Evolutionary conservation across 192 early-diverging fungal genomes (phyloP).

Genomic region (Rhizoclosmatium globosum): DNA sequence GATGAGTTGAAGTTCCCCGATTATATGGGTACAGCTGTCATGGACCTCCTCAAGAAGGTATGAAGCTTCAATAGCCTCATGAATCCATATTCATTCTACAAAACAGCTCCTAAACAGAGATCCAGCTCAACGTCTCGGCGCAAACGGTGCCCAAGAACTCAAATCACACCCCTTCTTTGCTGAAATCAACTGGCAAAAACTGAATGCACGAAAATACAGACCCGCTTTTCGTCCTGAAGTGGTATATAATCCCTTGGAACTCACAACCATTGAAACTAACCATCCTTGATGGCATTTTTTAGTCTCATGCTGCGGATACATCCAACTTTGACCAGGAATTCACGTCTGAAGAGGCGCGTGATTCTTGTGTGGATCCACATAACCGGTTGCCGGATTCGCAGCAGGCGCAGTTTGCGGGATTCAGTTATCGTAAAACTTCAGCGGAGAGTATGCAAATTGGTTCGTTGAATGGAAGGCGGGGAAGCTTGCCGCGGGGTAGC

Average conservation of each 20-base stretch:
- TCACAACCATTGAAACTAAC: neutral
- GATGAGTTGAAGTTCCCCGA: constrained; percentile 65
- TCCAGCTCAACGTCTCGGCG: constrained; percentile 74
- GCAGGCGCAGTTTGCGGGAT: constrained; percentile 95
- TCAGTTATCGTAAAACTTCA: constrained; percentile 69
- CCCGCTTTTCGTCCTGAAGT: constrained; percentile 95
- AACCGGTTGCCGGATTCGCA: constrained; percentile 86
- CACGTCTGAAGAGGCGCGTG: constrained; percentile 90
- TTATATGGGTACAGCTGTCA: constrained; percentile 42
- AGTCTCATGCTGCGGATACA: constrained; percentile 65
- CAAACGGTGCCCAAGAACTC: constrained; percentile 67
- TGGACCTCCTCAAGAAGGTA: constrained; percentile 56
- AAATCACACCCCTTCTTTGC: constrained; percentile 79
- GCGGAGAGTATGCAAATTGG: constrained; percentile 10
- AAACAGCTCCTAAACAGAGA: constrained; percentile 81
- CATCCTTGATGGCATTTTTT: too few relatives aligned
- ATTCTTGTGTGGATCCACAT: constrained; percentile 81
- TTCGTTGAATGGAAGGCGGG: neutral
- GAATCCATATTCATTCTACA: constrained; percentile 83
- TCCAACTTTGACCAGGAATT: constrained; percentile 99
- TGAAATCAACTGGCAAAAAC: constrained; percentile 81
- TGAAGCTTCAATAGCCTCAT: constrained; percentile 25
- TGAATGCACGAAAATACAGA: constrained; percentile 90
- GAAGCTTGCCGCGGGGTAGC: neutral
- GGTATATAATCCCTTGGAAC: constrained; percentile 28